Conservation (phyloP, 495 filamentous ascomycete genomes). For the Aspergillus affinis region DNA sequence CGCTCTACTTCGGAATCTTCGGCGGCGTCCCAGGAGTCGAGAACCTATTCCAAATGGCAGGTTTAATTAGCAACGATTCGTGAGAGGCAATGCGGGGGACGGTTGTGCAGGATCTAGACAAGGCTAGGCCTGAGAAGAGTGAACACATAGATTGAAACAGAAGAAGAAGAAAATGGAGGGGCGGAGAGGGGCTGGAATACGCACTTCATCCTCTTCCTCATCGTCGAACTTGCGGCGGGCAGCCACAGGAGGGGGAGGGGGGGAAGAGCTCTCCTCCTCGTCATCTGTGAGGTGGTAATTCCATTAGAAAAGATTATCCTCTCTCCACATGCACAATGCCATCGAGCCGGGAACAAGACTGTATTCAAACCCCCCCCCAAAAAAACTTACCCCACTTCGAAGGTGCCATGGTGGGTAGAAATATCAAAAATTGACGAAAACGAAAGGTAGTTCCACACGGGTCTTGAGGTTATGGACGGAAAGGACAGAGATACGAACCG, state of each 20-base stretch:
- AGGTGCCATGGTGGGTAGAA: slow-evolving; percentile 41
- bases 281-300: slow-evolving; percentile 50
- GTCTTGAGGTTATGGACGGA: not conserved
- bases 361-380: slow-evolving; percentile 12
- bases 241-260: slow-evolving; percentile 63
- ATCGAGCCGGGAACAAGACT: not conserved
- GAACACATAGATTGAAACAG: not conserved
- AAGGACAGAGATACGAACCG: not conserved
- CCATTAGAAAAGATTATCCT: not conserved
- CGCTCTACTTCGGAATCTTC: slow-evolving; percentile 97
- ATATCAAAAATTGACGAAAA: slow-evolving; percentile 17
- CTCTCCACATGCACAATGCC: not conserved
- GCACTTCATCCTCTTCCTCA: slow-evolving; percentile 89
- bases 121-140: not conserved
- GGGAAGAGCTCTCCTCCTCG: slow-evolving; percentile 63
- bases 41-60: slow-evolving; percentile 55
- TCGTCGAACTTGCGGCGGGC: slow-evolving; percentile 77
- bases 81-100: not conserved
- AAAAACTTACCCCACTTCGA: slow-evolving; percentile 52
- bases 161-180: not conserved
- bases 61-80: not conserved
- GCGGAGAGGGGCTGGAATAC: slow-evolving; percentile 16
- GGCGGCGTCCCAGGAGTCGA: slow-evolving; percentile 96
- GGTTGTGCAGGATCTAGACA: not conserved
- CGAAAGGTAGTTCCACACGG: not conserved